These are phyloP conservation scores for Chrysanthemum seticuspe DNA, from an alignment of 129 eudicot species.

Conservation along the genomic window DNA sequence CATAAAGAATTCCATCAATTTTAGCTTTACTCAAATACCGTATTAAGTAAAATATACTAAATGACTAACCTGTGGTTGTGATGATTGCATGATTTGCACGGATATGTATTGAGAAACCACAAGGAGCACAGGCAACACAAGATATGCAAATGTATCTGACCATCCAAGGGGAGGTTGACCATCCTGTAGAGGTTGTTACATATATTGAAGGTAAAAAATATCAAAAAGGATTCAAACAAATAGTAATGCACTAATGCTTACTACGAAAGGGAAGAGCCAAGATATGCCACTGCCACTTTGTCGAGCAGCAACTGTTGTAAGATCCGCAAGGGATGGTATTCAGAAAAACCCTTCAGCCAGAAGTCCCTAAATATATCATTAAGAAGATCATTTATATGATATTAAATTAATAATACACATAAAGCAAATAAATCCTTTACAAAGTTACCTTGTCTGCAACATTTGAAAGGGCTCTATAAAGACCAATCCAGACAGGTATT, in stretches of 20 bases:
- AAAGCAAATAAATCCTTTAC: not conserved
- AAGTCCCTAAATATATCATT: slow-evolving; percentile 55
- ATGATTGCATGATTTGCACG: slow-evolving; percentile 85
- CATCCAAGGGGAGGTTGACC: slow-evolving; percentile 99
- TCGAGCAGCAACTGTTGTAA: slow-evolving; percentile 87
- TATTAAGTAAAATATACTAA: not conserved
- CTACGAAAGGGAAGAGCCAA: slow-evolving; percentile 94
- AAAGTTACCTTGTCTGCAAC: slow-evolving; percentile 87
- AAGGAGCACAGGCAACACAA: slow-evolving; percentile 80
- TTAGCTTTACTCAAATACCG: not conserved
- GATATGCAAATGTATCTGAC: slow-evolving; percentile 94
- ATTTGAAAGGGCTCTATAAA: slow-evolving; percentile 95
- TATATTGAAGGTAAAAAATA: not conserved
- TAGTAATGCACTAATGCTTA: slow-evolving; percentile 34
- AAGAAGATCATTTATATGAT: slow-evolving; percentile 1
- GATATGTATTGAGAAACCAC: slow-evolving; percentile 78
- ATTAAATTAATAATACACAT: not conserved
- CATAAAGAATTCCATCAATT: not conserved
- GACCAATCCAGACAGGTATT: slow-evolving; percentile 98
- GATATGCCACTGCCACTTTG: slow-evolving; percentile 90
- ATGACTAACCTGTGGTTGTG: slow-evolving; percentile 78
- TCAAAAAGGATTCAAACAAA: not conserved
- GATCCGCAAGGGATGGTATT: slow-evolving; percentile 98
- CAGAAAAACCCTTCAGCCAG: slow-evolving; percentile 93
- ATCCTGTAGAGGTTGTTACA: slow-evolving; percentile 44